Evolutionary conservation across 2,329 filamentous ascomycete genomes (phyloP).

Genomic region (Ophiostoma tasmaniense): DNA sequence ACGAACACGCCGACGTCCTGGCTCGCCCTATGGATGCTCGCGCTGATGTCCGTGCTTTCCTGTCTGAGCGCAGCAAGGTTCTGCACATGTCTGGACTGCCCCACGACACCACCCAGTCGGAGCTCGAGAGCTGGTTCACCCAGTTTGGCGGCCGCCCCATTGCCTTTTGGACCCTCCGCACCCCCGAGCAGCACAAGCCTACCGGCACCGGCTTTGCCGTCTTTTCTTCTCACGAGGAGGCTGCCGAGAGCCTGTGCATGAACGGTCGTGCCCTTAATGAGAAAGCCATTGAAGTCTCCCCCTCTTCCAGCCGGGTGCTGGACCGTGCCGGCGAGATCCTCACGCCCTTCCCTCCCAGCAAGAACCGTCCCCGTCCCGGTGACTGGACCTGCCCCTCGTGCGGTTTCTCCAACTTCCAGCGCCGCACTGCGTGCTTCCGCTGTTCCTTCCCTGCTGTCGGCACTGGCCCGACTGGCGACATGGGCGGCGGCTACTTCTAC

Average conservation of each 20-base stretch:
- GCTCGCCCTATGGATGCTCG: constrained; percentile 93
- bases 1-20: constrained; percentile 90
- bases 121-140: constrained; percentile 98
- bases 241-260: constrained; percentile 97
- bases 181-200: constrained; percentile 98
- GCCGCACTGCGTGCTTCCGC: constrained; percentile 95
- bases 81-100: constrained; percentile 95
- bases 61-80: constrained; percentile 94
- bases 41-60: constrained; percentile 90
- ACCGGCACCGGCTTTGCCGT: constrained; percentile 97
- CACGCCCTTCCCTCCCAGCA: constrained; percentile 94
- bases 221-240: constrained; percentile 98
- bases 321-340: constrained; percentile 93
- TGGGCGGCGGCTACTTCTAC: constrained; percentile 54
- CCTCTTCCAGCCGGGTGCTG: constrained; percentile 91
- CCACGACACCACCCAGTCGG: constrained; percentile 96
- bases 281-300: constrained; percentile 97
- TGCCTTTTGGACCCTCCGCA: constrained; percentile 97
- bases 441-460: constrained; percentile 97
- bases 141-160: constrained; percentile 97
- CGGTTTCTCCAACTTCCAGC: constrained; percentile 98
- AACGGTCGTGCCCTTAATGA: constrained; percentile 96
- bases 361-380: constrained; percentile 92
- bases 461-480: constrained; percentile 60
- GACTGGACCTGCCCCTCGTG: constrained; percentile 99